Base-by-base conservation (phyloP, 345 rosid species). In the Hypericum androsaemum region DNA sequence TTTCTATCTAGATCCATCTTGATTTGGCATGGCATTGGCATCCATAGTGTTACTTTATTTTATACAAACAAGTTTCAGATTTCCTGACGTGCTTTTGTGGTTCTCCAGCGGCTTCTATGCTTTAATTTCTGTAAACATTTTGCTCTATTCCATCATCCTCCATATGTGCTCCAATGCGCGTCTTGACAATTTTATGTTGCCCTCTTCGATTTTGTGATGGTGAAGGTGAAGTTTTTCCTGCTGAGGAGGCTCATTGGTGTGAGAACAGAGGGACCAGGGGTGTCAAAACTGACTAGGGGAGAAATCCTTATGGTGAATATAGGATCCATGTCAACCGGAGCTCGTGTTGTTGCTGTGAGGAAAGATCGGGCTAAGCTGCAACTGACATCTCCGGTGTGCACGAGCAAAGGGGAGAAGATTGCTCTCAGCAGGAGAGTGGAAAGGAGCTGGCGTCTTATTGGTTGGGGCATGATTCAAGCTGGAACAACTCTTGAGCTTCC, bases 401-500 rank as follows among this genome's bases (percentile, higher is more conserved):
- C 98, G 37, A 85, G 83, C 73, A 79, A 57, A 63, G 89, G 89
- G 8, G 98, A 92, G 78, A 88, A 92, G 70, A 75, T 88, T 47
- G 94, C 96, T 2, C 74, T 84, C 2, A 92, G 96, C 53, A 59
- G 94, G 9, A 63, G 94, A 41, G 89, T 92, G 10, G 94, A 92
- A 65, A 92, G 81, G 77, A 96, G 84, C 66, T 88, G 94, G 95
- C 88, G 94, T 65, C 81, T 92, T 39, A 88, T 92, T 5, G 94
- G 96, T 7, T 85, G 96, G 96, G 98, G 98, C 35, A 86, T 79
- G 83, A 92, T 92, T 64, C 96, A 82, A 63, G 95, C 98, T 6
- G 94, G 96, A 48, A 67, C 78, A 10, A 92, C 83, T 50, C 81
- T 85, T 7, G 86, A 85, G 3, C 79, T 88, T 15, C 95, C 94